phyloP scores from a whole-genome alignment of 805 yeast species.

The Kluyveromyces aestuarii region DNA sequence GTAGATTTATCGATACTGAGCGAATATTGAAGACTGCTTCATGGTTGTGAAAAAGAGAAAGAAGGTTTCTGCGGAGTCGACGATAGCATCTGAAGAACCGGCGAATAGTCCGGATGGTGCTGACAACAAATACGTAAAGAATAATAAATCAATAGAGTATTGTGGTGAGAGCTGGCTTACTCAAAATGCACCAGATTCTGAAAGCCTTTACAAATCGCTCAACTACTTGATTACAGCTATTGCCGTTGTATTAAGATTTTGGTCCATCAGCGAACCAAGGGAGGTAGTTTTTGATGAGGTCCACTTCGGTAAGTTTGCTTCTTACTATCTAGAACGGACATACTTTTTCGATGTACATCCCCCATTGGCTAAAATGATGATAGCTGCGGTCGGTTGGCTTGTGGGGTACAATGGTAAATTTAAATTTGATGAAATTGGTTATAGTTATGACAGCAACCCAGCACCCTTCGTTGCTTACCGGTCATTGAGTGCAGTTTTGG shows the following conservation, averaged over 20 bases:
- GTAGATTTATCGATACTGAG: neutral
- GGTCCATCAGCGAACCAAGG: constrained; percentile 51
- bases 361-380: constrained; percentile 89
- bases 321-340: constrained; percentile 78
- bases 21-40: neutral
- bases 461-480: constrained; percentile 86
- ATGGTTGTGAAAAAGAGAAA: neutral
- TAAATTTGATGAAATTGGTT: constrained; percentile 86
- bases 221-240: constrained; percentile 52
- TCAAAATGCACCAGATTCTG: constrained; percentile 19
- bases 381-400: constrained; percentile 83
- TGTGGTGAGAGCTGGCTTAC: constrained; percentile 23
- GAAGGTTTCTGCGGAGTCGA: neutral
- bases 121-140: constrained; percentile 1
- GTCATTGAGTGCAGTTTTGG: constrained; percentile 68
- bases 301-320: constrained; percentile 79
- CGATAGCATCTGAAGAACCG: neutral
- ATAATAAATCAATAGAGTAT: constrained; percentile 5
- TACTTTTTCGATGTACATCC: constrained; percentile 97
- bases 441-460: constrained; percentile 62
- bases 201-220: constrained; percentile 36
- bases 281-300: constrained; percentile 84
- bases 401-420: constrained; percentile 88
- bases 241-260: constrained; percentile 61
- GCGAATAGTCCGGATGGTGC: constrained; percentile 1